Base-by-base conservation (phyloP, 352 stramenopile genomes). In the Pythium dissotocum region DNA sequence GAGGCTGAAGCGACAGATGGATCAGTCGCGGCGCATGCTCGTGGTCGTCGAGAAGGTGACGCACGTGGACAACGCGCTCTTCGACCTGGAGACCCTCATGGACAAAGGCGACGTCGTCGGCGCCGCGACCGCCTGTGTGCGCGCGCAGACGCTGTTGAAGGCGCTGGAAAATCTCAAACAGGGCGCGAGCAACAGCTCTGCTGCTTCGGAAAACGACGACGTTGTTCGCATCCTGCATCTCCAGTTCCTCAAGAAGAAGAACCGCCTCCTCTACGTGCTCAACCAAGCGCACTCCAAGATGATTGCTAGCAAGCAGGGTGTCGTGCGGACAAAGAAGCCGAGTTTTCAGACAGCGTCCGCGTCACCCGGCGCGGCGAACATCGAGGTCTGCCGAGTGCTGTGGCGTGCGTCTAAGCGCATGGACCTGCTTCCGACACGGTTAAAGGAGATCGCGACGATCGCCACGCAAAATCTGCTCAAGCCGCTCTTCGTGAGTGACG, bases 41-140 rank as follows among this genome's bases (percentile, higher is more conserved):
- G 40, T 67, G 63, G 72, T 89, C 14, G 79, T 90, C 21, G 85
- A 92, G 70, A 84, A 88, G n/a, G 72, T 94, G 12, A 89, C 73
- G 24, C 71, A 83, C 61, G 77, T 87, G 16, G 83, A 93, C 54
- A 71, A 75, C n/a, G 53, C 79, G 10, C 44, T 91, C 0, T 61
- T 65, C n/a, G 77, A 82, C 4, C 70, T 87, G 49, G 80, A 93
- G 49, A 65, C 69, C 6, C 71, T 73, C 26, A 77, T 89, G 44
- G 76, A 79, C 59, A 65, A 79, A 6, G 76, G 76, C 14, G 63
- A 76, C 21, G 75, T 90, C 55, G 74, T 87, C n/a, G 64, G 67
- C 5, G 82, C 82, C 10, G 79, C 82, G 2, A 78, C 82, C 28
- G 71, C 68, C 0, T 61, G 80, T 21, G 71, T 73, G n/a, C 64